phyloP scores from a whole-genome alignment of 352 stramenopile species.

The Globisporangium echinulatum region DNA sequence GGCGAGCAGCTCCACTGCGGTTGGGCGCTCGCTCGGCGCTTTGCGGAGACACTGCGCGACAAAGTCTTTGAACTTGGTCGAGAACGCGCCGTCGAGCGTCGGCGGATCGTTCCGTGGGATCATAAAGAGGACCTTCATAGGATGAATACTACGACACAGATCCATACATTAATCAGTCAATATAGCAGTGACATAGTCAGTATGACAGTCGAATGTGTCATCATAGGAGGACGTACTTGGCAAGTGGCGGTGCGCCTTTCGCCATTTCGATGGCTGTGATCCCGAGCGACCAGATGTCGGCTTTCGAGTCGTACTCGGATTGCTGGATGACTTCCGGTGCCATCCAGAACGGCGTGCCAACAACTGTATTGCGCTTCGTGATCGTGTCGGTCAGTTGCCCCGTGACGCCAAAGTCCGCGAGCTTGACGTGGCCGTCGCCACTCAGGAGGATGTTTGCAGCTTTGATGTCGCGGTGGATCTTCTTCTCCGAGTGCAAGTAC shows the following conservation, averaged over 20 bases:
- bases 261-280: conserved; percentile 99
- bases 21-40: conserved; percentile 74
- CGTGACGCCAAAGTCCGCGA: conserved; percentile 85
- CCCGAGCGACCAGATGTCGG: conserved; percentile 97
- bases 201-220: neutral
- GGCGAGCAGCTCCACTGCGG: conserved; percentile 71
- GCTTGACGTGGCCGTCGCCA: conserved; percentile 72
- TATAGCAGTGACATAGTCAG: neutral
- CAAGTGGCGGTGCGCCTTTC: conserved; percentile 93
- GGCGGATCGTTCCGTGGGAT: conserved; percentile 94
- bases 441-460: conserved; percentile 78
- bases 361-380: conserved; percentile 96
- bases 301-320: conserved; percentile 93
- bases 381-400: conserved; percentile 95
- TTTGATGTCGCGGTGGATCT: conserved; percentile 85
- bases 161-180: neutral
- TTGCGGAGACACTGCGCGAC: conserved; percentile 87
- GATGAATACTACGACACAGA: conserved; percentile 86
- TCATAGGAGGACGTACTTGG: conserved; percentile 39
- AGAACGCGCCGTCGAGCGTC: conserved; percentile 72
- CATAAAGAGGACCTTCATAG: conserved; percentile 98
- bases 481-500: conserved; percentile 79
- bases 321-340: conserved; percentile 84
- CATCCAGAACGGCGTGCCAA: conserved; percentile 99
- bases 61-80: conserved; percentile 84